These are phyloP conservation scores for Lomentospora prolificans DNA, from an alignment of 2,329 filamentous ascomycete genomes.

Conservation along the genomic window DNA sequence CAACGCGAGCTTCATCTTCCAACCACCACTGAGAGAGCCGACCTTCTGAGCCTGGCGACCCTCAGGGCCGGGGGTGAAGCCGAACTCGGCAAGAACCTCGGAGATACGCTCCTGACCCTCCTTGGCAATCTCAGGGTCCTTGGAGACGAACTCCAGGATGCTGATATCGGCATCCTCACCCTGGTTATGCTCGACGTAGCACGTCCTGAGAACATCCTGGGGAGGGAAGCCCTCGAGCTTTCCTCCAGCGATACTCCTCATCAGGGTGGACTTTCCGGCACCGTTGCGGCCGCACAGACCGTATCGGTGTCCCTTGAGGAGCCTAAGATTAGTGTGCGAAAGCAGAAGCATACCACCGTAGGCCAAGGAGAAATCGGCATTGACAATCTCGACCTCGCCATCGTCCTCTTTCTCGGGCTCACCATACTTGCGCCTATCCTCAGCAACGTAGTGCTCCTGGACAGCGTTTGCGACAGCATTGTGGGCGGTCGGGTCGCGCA, in stretches of 20 bases:
- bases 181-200: slow-evolving; percentile 98
- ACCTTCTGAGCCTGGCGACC: slow-evolving; percentile 84
- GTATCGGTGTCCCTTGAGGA: slow-evolving; percentile 94
- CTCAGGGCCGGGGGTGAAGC: slow-evolving; percentile 82
- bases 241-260: slow-evolving; percentile 90
- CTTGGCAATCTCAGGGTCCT: slow-evolving; percentile 75
- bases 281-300: slow-evolving; percentile 95
- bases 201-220: slow-evolving; percentile 85
- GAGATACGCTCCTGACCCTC: slow-evolving; percentile 75
- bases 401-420: slow-evolving; percentile 79
- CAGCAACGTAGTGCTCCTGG: slow-evolving; percentile 68
- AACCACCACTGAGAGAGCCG: slow-evolving; percentile 90
- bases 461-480: slow-evolving; percentile 61
- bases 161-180: slow-evolving; percentile 94
- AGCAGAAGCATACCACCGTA: slow-evolving; percentile 97
- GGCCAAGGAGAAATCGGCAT: slow-evolving; percentile 92
- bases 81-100: slow-evolving; percentile 78
- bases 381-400: slow-evolving; percentile 91
- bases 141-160: slow-evolving; percentile 85
- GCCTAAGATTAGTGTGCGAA: slow-evolving; percentile 87
- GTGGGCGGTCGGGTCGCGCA: slow-evolving; percentile 49
- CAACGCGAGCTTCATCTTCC: slow-evolving; percentile 99
- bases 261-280: slow-evolving; percentile 96
- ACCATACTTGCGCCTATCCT: slow-evolving; percentile 82
- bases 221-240: slow-evolving; percentile 96